These are phyloP conservation scores for Colletotrichum gigasporum DNA, from an alignment of 2,329 filamentous ascomycete species.

Conservation along the genomic window DNA sequence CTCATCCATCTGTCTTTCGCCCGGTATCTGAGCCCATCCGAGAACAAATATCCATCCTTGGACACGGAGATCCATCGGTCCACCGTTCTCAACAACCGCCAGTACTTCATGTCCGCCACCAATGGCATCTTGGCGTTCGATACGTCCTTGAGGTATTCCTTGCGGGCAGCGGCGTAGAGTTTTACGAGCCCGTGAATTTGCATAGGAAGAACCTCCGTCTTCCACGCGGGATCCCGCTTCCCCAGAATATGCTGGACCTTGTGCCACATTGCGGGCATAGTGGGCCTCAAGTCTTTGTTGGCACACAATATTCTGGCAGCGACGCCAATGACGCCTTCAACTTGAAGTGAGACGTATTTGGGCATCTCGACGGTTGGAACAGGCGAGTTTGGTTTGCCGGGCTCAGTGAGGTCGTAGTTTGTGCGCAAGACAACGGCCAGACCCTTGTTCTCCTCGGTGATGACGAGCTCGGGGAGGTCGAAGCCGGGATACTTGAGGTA, in stretches of 20 bases:
- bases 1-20: not conserved
- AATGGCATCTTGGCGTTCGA: no score
- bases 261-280: not conserved
- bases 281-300: not conserved
- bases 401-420: not conserved
- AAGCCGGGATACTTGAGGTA: conserved; percentile 2
- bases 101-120: not conserved
- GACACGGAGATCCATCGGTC: not conserved
- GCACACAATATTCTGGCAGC: not conserved
- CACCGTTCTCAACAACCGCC: not conserved
- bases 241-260: not conserved
- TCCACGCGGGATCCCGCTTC: not conserved
- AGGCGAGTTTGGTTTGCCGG: not conserved
- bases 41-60: not conserved
- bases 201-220: not conserved
- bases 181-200: not conserved
- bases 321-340: not conserved
- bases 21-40: not conserved
- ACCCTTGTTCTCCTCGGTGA: not conserved
- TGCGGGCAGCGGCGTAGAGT: not conserved
- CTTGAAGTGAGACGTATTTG: not conserved
- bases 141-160: not conserved
- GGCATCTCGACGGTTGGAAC: not conserved
- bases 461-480: not conserved
- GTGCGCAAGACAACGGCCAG: not conserved